A percentile compares a stretch with the other conserved stretches of the same genome.
These are phyloP conservation scores for Fonsecaea multimorphosa DNA, from an alignment of 2,329 filamentous ascomycete genomes.

Conservation along the genomic window DNA sequence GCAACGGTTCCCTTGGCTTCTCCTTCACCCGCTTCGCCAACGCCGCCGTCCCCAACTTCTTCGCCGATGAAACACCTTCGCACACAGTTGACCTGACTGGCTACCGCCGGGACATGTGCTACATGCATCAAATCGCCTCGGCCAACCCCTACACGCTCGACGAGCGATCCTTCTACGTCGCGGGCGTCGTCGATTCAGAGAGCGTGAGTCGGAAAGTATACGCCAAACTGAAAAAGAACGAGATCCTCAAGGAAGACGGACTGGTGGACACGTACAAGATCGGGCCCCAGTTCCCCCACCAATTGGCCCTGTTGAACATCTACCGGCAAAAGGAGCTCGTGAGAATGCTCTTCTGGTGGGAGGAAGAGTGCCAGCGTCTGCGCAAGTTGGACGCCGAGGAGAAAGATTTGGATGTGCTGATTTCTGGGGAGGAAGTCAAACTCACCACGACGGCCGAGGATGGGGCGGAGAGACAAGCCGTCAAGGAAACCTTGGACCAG, in stretches of 20 bases:
- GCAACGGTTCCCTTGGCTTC: conserved; percentile 35
- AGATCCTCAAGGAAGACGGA: conserved; percentile 23
- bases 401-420: conserved; percentile 25
- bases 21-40: conserved; percentile 36
- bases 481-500: conserved; percentile 28
- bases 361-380: conserved; percentile 36
- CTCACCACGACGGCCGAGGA: conserved; percentile 8
- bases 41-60: conserved; percentile 33
- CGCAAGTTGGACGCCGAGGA: conserved; percentile 34
- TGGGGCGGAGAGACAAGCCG: neutral
- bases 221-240: conserved; percentile 25
- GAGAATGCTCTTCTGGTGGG: conserved; percentile 37
- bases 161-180: conserved; percentile 33
- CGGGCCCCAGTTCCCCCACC: conserved; percentile 31
- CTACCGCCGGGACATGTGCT: conserved; percentile 34
- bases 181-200: conserved; percentile 32
- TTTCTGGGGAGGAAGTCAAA: conserved; percentile 13
- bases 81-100: conserved; percentile 16
- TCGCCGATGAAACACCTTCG: conserved; percentile 16
- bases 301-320: conserved; percentile 30
- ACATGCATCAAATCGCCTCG: conserved; percentile 35
- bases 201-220: conserved; percentile 22
- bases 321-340: conserved; percentile 31
- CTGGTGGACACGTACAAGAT: conserved; percentile 33
- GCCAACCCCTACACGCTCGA: conserved; percentile 29